Base-by-base conservation (phyloP, 1,139 yeast genomes). In the Magnusiomyces suaveolens region DNA sequence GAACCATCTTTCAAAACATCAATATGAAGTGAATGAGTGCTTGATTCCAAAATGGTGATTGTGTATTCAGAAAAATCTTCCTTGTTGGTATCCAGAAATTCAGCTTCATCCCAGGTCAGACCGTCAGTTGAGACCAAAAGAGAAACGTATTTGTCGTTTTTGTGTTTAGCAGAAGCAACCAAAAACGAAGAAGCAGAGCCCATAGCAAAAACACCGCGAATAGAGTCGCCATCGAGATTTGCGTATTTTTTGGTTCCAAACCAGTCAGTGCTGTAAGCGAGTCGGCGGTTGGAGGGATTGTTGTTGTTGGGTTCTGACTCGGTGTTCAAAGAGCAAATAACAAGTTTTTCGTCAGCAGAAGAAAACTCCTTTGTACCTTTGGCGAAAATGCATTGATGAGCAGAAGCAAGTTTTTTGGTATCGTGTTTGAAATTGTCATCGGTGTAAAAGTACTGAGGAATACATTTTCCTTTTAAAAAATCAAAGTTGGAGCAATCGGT, bases 111-210 rank as follows among this genome's bases (percentile, higher is more conserved):
- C 70, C 85, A 86, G 8, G 59, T 63, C 0, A 66, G 57, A 1
- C 81, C 85, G 65, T 84, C 85, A 55, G 75, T 78, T 1, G 92
- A 82, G 2, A 83, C 77, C 56, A 74, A 75, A 43, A 86, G 66
- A 1, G 75, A 68, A 1, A 81, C 72, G 0, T 52, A 44, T 14
- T 66, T 65, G 46, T 74, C 66, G 57, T 74, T 76, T 3, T 51
- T 32, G 2, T 23, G 41, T 39, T 46, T 51, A 18, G 54, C 54
- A 26, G 78, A 76, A 1, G 76, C 80, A 2, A 83, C 75, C 50
- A 82, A 62, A 62, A 82, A 84, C 18, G 75, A 71, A 57, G 75
- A 77, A 38, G 76, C 75, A 2, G 81, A 75, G 39, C 75, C 70
- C 12, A 84, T 56, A 48, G 76, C 80, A 29, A 77, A 62, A 29